These are phyloP conservation scores for Clavariopsis aquatica DNA, from an alignment of 495 filamentous ascomycete species.

Conservation along the genomic window DNA sequence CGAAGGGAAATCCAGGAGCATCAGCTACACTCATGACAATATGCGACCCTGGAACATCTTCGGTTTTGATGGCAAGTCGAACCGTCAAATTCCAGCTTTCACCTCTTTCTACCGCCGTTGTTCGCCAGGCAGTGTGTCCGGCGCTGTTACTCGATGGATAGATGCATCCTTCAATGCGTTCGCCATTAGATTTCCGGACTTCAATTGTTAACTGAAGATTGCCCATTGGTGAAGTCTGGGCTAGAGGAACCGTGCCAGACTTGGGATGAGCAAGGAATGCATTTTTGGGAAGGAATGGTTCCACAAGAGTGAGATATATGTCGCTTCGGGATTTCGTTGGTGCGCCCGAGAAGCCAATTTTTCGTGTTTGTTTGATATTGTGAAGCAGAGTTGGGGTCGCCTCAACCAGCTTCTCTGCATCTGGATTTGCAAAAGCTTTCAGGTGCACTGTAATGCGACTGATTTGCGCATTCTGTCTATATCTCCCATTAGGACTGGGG, in stretches of 20 bases:
- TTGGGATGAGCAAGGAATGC: conserved; percentile 78
- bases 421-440: conserved; percentile 70
- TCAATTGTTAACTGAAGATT: conserved; percentile 90
- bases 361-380: conserved; percentile 72
- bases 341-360: conserved; percentile 93
- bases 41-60: conserved; percentile 82
- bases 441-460: conserved; percentile 76
- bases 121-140: conserved; percentile 80
- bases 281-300: conserved; percentile 72
- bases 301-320: conserved; percentile 85
- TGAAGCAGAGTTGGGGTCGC: conserved; percentile 87
- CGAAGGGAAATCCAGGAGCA: conserved; percentile 81
- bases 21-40: conserved; percentile 87
- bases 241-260: conserved; percentile 70
- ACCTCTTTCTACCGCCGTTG: conserved; percentile 73
- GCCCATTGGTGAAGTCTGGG: conserved; percentile 58
- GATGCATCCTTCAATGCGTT: conserved; percentile 82
- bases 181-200: conserved; percentile 73
- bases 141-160: conserved; percentile 78
- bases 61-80: conserved; percentile 72
- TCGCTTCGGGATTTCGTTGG: conserved; percentile 85
- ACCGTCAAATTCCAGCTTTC: conserved; percentile 86
- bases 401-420: conserved; percentile 76
- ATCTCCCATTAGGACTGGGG: conserved; percentile 69
- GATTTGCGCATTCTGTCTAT: conserved; percentile 67